Percentiles rank a stretch among this genome's conserved stretches.
Conservation (phyloP, 2,329 filamentous ascomycete genomes). For the Hymenoscyphus fructigenus region DNA sequence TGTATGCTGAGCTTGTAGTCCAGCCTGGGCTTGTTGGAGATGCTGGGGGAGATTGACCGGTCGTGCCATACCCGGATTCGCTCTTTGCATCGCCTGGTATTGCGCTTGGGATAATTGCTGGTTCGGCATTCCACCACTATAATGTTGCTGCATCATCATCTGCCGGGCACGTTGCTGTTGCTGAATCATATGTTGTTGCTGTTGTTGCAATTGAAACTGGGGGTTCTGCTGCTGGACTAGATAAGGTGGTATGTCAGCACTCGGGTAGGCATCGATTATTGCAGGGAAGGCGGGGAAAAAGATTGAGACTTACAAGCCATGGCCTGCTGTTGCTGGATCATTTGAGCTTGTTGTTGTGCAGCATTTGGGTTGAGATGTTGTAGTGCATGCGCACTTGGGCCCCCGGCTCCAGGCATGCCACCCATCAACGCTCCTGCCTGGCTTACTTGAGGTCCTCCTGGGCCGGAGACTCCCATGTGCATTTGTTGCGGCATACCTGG, state of each 20-base stretch:
- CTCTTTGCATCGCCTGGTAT: constrained; percentile 51
- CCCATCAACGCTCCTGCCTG: constrained; percentile 70
- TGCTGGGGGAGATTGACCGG: constrained; percentile 48
- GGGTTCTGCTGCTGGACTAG: constrained; percentile 34
- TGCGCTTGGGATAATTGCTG: constrained; percentile 53
- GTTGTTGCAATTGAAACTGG: constrained; percentile 40
- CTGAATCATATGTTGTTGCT: constrained; percentile 57
- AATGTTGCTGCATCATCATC: constrained; percentile 54
- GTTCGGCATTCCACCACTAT: constrained; percentile 51
- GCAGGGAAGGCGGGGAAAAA: constrained; percentile 3
- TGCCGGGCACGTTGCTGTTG: constrained; percentile 49
- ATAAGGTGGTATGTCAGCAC: constrained; percentile 24
- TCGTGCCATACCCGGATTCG: constrained; percentile 39
- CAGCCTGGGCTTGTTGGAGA: constrained; percentile 42
- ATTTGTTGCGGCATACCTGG: constrained; percentile 68
- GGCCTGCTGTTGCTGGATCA: constrained; percentile 38
- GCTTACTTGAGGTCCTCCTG: constrained; percentile 67
- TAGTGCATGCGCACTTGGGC: constrained; percentile 64
- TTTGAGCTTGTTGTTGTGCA: constrained; percentile 37
- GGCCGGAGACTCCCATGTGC: constrained; percentile 72
- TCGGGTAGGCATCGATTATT: constrained; percentile 8
- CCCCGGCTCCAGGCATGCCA: constrained; percentile 64
- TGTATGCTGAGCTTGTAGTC: constrained; percentile 36
- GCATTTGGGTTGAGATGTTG: constrained; percentile 64
- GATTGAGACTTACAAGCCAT: constrained; percentile 29